These are phyloP conservation scores for Flaveria linearis DNA, from an alignment of 129 eudicot genomes.

Conservation along the genomic window DNA sequence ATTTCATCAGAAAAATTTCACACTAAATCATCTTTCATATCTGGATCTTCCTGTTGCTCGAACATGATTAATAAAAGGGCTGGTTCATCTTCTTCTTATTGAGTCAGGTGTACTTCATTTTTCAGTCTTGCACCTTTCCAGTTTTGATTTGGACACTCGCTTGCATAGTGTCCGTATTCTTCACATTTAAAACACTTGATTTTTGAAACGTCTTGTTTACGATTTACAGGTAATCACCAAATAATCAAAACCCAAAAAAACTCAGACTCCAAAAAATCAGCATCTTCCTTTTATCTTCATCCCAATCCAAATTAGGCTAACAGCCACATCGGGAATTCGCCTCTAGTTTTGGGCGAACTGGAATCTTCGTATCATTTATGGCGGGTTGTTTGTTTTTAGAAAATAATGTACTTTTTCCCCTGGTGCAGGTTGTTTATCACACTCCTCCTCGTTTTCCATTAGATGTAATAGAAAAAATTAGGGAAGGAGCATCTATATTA, in stretches of 20 bases:
- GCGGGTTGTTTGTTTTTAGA: neutral
- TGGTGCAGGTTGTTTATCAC: constrained; percentile 79
- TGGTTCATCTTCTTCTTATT: neutral
- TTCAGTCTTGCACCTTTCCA: neutral
- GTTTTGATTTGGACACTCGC: neutral
- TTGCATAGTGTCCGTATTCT: too few relatives aligned
- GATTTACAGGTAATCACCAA: too few relatives aligned
- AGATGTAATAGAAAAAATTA: constrained; percentile 62
- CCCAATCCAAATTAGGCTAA: too few relatives aligned
- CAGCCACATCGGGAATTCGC: neutral
- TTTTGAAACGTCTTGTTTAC: too few relatives aligned
- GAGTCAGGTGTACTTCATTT: neutral
- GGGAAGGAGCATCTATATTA: constrained; percentile 80
- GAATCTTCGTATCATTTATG: constrained; percentile 11
- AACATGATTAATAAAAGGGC: neutral
- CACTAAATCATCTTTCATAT: neutral
- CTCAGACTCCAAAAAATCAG: too few relatives aligned
- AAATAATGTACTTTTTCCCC: neutral
- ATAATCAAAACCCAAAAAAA: too few relatives aligned
- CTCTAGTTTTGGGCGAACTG: neutral
- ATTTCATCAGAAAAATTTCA: neutral
- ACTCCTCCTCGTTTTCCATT: constrained; percentile 92
- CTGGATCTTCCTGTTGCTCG: neutral
- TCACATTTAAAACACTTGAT: too few relatives aligned
- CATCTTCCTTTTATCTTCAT: too few relatives aligned